phyloP scores from a whole-genome alignment of 1,284 basidiomycete genomes.

The Microbotryum violaceum region DNA sequence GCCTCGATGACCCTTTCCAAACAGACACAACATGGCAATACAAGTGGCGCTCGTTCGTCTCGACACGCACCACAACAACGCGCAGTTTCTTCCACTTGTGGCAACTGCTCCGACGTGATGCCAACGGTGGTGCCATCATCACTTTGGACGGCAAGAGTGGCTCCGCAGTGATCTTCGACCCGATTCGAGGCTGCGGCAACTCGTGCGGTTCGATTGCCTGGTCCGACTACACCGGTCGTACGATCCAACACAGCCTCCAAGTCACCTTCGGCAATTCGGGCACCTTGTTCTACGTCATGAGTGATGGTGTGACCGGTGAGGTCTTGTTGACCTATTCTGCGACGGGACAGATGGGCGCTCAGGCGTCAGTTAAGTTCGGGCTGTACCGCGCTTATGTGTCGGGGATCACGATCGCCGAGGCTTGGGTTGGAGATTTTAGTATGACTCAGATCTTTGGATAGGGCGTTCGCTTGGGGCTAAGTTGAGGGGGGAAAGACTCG shows the following conservation, averaged over 20 bases:
- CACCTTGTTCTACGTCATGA: not conserved
- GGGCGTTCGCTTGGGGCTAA: too few species aligned
- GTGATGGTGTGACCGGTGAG: not conserved
- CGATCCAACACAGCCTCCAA: conserved; percentile 2
- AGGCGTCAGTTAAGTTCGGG: not conserved
- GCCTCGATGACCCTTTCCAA: not conserved
- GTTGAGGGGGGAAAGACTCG: too few species aligned
- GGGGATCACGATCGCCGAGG: not conserved
- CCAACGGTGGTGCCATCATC: not conserved
- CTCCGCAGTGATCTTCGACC: not conserved
- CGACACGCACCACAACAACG: not conserved
- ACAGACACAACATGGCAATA: not conserved
- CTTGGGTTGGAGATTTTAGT: conserved; percentile 3
- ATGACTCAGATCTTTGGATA: too few species aligned
- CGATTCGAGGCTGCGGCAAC: not conserved
- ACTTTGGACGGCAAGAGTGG: not conserved
- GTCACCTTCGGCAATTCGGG: conserved; percentile 3
- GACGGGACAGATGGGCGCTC: conserved; percentile 1
- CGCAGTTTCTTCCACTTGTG: conserved; percentile 1
- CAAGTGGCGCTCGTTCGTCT: conserved; percentile 1
- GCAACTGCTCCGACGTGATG: conserved; percentile 4
- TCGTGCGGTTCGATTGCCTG: conserved; percentile 1
- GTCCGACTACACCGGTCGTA: not conserved
- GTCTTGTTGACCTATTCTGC: not conserved
- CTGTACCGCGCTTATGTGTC: not conserved